Percentiles rank a stretch among this genome's conserved stretches.
Conservation (phyloP, 2,329 filamentous ascomycete genomes). For the Neonectria coccinea region DNA sequence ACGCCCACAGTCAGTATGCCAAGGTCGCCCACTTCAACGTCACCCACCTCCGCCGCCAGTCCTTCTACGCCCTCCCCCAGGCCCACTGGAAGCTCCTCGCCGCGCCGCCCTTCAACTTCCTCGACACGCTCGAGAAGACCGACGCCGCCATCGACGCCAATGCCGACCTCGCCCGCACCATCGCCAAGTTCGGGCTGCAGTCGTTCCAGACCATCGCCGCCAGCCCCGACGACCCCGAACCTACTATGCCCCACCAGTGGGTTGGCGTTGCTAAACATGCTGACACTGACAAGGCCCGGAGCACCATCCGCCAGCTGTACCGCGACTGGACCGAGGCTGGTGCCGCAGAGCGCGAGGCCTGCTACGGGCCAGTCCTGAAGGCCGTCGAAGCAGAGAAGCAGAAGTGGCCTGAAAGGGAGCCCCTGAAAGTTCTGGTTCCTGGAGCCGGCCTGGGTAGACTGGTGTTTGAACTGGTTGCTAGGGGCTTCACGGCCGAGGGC, state of each 20-base stretch:
- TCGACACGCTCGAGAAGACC: slow-evolving; percentile 80
- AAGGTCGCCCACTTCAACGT: slow-evolving; percentile 88
- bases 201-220: slow-evolving; percentile 70
- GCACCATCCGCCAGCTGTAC: slow-evolving; percentile 92
- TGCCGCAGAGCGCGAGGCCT: slow-evolving; percentile 76
- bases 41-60: slow-evolving; percentile 89
- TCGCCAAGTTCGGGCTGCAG: slow-evolving; percentile 75
- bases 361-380: slow-evolving; percentile 78
- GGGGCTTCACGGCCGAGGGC: slow-evolving; percentile 82
- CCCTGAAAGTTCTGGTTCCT: slow-evolving; percentile 81
- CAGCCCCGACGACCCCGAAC: slow-evolving; percentile 54
- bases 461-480: slow-evolving; percentile 84
- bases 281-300: slow-evolving; percentile 91
- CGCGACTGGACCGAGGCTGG: slow-evolving; percentile 93
- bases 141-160: slow-evolving; percentile 93
- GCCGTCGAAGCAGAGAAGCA: slow-evolving; percentile 68
- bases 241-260: slow-evolving; percentile 71
- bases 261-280: slow-evolving; percentile 74
- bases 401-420: slow-evolving; percentile 48
- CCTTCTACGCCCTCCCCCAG: slow-evolving; percentile 90
- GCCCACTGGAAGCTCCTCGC: slow-evolving; percentile 87
- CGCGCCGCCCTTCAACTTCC: slow-evolving; percentile 82
- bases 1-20: slow-evolving; percentile 77
- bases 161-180: slow-evolving; percentile 82
- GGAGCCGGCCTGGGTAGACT: slow-evolving; percentile 90